These are phyloP conservation scores for Fusarium sp. DNA, from an alignment of 2,329 filamentous ascomycete genomes.

Conservation along the genomic window DNA sequence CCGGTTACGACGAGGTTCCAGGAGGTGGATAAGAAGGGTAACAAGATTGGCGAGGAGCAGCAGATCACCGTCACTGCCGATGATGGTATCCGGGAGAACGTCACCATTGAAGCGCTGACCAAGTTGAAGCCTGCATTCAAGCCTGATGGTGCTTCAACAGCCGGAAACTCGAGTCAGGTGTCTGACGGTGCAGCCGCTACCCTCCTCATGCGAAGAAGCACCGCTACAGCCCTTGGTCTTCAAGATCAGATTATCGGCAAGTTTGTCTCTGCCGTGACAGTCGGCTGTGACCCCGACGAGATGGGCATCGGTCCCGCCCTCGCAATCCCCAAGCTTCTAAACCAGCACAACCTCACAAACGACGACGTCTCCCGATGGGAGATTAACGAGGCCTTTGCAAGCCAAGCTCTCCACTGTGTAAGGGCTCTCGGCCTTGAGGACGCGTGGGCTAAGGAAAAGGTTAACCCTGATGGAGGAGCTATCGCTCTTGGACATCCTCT, in stretches of 20 bases:
- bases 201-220: slow-evolving; percentile 86
- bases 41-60: slow-evolving; percentile 66
- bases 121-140: slow-evolving; percentile 90
- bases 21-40: slow-evolving; percentile 71
- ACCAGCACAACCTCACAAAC: slow-evolving; percentile 72
- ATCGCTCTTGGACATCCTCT: slow-evolving; percentile 95
- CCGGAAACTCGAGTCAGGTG: slow-evolving; percentile 88
- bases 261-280: slow-evolving; percentile 81
- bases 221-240: slow-evolving; percentile 79
- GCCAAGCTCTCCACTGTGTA: slow-evolving; percentile 77
- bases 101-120: slow-evolving; percentile 76
- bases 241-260: slow-evolving; percentile 79
- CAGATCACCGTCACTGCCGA: slow-evolving; percentile 78
- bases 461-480: slow-evolving; percentile 93
- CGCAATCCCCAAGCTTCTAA: slow-evolving; percentile 86
- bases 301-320: slow-evolving; percentile 93
- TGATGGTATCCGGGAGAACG: slow-evolving; percentile 82
- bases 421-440: slow-evolving; percentile 75
- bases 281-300: slow-evolving; percentile 87
- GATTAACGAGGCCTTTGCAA: slow-evolving; percentile 87
- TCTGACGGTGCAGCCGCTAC: slow-evolving; percentile 89
- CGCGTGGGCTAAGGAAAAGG: slow-evolving; percentile 72
- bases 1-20: slow-evolving; percentile 79
- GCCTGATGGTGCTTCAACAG: slow-evolving; percentile 79
- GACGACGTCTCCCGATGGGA: slow-evolving; percentile 88